These are phyloP conservation scores for Botrytis deweyae DNA, from an alignment of 2,329 filamentous ascomycete genomes.

Conservation along the genomic window DNA sequence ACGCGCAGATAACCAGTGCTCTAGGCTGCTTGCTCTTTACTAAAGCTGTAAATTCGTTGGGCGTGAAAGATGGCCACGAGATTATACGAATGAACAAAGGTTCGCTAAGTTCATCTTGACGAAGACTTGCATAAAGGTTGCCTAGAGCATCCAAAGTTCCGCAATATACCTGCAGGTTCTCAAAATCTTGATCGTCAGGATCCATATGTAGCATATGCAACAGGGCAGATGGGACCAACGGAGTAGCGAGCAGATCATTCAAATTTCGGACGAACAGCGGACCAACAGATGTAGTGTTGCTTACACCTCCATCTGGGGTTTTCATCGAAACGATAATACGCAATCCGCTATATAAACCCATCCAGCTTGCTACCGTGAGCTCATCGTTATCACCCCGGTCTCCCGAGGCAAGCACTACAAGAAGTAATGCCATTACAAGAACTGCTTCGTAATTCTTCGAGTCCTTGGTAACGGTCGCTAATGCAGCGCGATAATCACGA, in stretches of 20 bases:
- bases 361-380: slow-evolving; percentile 33
- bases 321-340: slow-evolving; percentile 16
- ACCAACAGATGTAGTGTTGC: slow-evolving; percentile 23
- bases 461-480: slow-evolving; percentile 25
- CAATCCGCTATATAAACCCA: slow-evolving; percentile 32
- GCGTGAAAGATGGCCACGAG: slow-evolving; percentile 31
- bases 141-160: slow-evolving; percentile 32
- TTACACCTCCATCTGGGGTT: background rate
- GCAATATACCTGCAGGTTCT: slow-evolving; percentile 32
- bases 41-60: slow-evolving; percentile 18
- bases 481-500: slow-evolving; percentile 30
- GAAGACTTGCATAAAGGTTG: slow-evolving; percentile 34
- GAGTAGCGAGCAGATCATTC: slow-evolving; percentile 25
- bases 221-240: slow-evolving; percentile 31
- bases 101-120: slow-evolving; percentile 29
- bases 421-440: slow-evolving; percentile 33
- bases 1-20: slow-evolving; percentile 28
- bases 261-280: slow-evolving; percentile 34
- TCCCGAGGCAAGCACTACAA: slow-evolving; percentile 33
- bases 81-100: slow-evolving; percentile 32
- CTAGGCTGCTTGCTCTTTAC: slow-evolving; percentile 26
- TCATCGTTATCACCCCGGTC: slow-evolving; percentile 27
- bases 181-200: slow-evolving; percentile 32
- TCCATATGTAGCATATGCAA: slow-evolving; percentile 33
- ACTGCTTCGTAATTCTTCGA: slow-evolving; percentile 33